Evolutionary conservation across 306 rosid species (phyloP), one percentile per base, ranked within the genome.

Genomic region (Malus fusca): DNA sequence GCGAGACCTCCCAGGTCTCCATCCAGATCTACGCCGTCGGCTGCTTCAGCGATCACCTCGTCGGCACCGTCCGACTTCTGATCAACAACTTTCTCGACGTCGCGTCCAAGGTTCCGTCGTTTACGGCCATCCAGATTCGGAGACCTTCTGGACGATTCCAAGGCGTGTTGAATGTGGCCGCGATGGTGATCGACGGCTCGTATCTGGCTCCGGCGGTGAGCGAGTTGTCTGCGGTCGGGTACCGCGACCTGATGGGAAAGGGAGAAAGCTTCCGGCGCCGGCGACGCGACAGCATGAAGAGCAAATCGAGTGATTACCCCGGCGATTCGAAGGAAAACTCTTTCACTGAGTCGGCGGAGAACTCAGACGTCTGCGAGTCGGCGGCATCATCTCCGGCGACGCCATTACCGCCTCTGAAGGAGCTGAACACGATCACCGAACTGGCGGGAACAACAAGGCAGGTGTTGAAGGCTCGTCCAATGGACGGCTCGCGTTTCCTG

Each of bases 131-230:
- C 52, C 97, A 95, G 72, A 85, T 95, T 4, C 96, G 95, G 25
- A 88, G 97, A 2, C 86, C 90, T 6, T 92, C 98, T 2, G 98
- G 97, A 53, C 86, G 93, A n/a, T 92, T 89, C 82, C 85, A 80
- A 4, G 99, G 99, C 33, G 87, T 95, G 0, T 64, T 95, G 76
- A 95, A 95, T 83, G 78, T 92, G 60, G 96, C 84, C 8, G 92
- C 94, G 0, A 79, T 78, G 85, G 81, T 90, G 25, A 51, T 85
- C 11, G 79, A 75, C 2, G 86, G 78, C 56, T 84, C 93, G 0
- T 88, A 83, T 12, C 74, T 86, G 80, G 78, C 92, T 2, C 83
- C 91, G 13, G 84, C 87, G 12, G 58, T 87, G 66, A 69, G 69
- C 12, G 79, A 85, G 35, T 75, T 80, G 3, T 75, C 87, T 2